Percentiles rank a stretch among this genome's conserved stretches.
These are phyloP conservation scores for Heterobasidion irregulare DNA, from an alignment of 1,284 basidiomycete genomes.

Conservation along the genomic window DNA sequence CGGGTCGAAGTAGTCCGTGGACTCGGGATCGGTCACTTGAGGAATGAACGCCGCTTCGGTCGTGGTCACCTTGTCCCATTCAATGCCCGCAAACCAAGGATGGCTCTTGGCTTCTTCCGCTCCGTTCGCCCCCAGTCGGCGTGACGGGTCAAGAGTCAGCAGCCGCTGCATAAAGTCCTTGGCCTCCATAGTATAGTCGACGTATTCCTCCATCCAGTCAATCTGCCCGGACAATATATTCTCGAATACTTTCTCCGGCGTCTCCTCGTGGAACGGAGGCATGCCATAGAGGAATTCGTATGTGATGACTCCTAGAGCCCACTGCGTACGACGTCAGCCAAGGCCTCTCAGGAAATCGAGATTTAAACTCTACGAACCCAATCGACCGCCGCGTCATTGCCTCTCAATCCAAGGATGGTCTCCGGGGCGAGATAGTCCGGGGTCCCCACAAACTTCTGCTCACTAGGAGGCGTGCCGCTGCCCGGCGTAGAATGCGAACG, in stretches of 20 bases:
- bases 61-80: slow-evolving; percentile 89
- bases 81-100: slow-evolving; percentile 84
- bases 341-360: neutral
- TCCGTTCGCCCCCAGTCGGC: slow-evolving; percentile 82
- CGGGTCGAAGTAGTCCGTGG: slow-evolving; percentile 98
- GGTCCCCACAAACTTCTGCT: slow-evolving; percentile 92
- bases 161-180: slow-evolving; percentile 89
- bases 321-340: slow-evolving; percentile 35
- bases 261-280: slow-evolving; percentile 96
- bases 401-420: slow-evolving; percentile 91
- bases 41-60: slow-evolving; percentile 94
- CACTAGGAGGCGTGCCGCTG: slow-evolving; percentile 63
- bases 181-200: slow-evolving; percentile 84
- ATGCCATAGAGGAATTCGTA: slow-evolving; percentile 98
- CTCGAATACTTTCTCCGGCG: slow-evolving; percentile 96
- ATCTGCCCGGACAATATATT: slow-evolving; percentile 96
- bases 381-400: slow-evolving; percentile 94
- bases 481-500: slow-evolving; percentile 53
- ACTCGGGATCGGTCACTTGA: slow-evolving; percentile 91
- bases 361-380: slow-evolving; percentile 57
- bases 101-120: slow-evolving; percentile 92
- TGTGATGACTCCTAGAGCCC: slow-evolving; percentile 97
- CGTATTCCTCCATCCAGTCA: slow-evolving; percentile 92
- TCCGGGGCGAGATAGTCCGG: slow-evolving; percentile 97
- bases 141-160: slow-evolving; percentile 75